A percentile compares a stretch with the other conserved stretches of the same genome.
These are phyloP conservation scores for Coemansia sp. DNA, from an alignment of 192 early-diverging fungal genomes.

Conservation along the genomic window DNA sequence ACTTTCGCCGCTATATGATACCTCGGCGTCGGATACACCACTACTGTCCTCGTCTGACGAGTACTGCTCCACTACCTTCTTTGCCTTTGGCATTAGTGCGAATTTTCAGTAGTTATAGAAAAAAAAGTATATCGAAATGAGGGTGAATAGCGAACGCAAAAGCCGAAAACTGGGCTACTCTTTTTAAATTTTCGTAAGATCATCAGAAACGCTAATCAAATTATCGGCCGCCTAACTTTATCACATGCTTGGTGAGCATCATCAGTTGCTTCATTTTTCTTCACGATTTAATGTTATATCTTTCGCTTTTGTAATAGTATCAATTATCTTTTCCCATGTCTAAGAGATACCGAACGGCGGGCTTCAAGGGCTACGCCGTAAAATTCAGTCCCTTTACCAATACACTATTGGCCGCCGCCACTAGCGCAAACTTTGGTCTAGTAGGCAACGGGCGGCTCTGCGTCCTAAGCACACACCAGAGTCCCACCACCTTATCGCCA, in stretches of 20 bases:
- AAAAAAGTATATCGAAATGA: constrained; percentile 7
- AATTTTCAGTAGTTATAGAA: neutral
- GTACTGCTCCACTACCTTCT: constrained; percentile 38
- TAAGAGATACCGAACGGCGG: constrained; percentile 67
- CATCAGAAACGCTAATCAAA: neutral
- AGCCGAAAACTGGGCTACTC: neutral
- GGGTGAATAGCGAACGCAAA: constrained; percentile 3
- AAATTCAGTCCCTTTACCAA: constrained; percentile 96
- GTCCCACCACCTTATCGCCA: constrained; percentile 14
- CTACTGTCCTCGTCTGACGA: constrained; percentile 53
- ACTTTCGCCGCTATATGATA: constrained; percentile 11
- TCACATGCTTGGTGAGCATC: neutral
- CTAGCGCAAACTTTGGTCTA: constrained; percentile 94
- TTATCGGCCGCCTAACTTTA: neutral
- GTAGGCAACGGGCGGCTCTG: constrained; percentile 94
- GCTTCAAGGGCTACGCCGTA: constrained; percentile 91
- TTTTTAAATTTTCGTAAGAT: neutral
- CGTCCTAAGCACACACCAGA: constrained; percentile 59
- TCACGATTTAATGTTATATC: neutral
- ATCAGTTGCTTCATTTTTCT: neutral
- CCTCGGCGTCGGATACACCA: constrained; percentile 25
- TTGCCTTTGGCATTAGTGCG: constrained; percentile 25
- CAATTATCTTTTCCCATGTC: neutral
- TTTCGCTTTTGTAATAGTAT: neutral
- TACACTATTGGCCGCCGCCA: constrained; percentile 80